These are phyloP conservation scores for Neovahlkampfia damariscottae DNA, from an alignment of 78 protist genomes.

Conservation along the genomic window DNA sequence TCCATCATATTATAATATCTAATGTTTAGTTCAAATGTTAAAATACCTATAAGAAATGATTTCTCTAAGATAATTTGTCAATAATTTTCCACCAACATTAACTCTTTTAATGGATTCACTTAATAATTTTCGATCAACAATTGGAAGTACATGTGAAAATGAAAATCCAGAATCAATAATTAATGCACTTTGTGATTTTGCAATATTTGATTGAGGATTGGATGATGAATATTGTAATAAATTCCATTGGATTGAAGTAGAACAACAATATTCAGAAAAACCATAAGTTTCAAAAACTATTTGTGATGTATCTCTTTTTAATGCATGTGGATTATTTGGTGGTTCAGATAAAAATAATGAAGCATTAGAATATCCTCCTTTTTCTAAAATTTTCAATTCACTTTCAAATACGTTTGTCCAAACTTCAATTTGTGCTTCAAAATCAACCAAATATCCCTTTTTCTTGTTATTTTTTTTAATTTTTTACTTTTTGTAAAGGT, in stretches of 20 bases:
- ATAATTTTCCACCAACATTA: conserved; percentile 51
- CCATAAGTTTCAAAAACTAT: conserved; percentile 52
- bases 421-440: conserved; percentile 41
- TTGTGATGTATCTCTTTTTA: conserved; percentile 23
- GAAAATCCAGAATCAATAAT: conserved; percentile 64
- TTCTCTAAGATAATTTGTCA: conserved; percentile 60
- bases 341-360: conserved; percentile 37
- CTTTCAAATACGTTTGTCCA: conserved; percentile 39
- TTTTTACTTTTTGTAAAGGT: no score
- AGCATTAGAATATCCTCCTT: conserved; percentile 1
- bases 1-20: conserved; percentile 73
- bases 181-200: conserved; percentile 30
- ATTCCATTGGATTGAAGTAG: not conserved
- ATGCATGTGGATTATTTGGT: conserved; percentile 28
- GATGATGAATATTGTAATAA: conserved; percentile 12
- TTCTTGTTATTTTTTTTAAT: no score
- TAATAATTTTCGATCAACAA: conserved; percentile 4
- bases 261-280: conserved; percentile 16
- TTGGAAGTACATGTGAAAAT: conserved; percentile 36
- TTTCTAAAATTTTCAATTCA: conserved; percentile 34
- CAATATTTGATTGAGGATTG: not conserved
- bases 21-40: no score
- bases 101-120: conserved; percentile 10
- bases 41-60: conserved; percentile 38
- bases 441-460: conserved; percentile 48